Evolutionary conservation across 2,329 filamentous ascomycete species (phyloP), one percentile per base, ranked within the genome.

Genomic region (Fusarium virguliforme): DNA sequence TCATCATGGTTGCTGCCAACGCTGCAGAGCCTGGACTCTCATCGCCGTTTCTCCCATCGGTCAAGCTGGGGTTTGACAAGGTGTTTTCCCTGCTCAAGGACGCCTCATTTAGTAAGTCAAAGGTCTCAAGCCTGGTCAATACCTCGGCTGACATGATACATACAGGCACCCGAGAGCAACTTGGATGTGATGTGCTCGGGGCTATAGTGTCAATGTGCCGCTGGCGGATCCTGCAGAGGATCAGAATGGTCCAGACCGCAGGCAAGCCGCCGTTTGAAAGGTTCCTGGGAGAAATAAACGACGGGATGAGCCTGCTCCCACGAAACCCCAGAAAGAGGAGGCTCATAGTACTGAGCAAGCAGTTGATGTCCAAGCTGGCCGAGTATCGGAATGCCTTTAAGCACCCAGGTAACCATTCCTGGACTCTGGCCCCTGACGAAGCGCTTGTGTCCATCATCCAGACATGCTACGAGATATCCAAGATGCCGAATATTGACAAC

Each of bases 1-100:
- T 24, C 8, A 41, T 75, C n/a, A 58, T 75, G 46, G 59, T 76
- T 22, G 72, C 75, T 5, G 68, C 56, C 37, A 76, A 76, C 51
- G 65, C 70, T 5, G 61, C 40, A 30, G 37, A 22, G 18, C 9
- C 8, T 15, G 18, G 7, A n/a, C 18, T 22, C 7, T 40, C 50
- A 9, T 64, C 72, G 4, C 15, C 24, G 2, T 71, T 74, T 62
- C 51, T 74, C 18, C n/a, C 46, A 12, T 37, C 43, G 6, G 65
- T 73, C 6, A 71, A 66, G 46, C 26, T 15, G 37, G 72, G 70
- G 4, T 68, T 74, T 12, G 68, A 72, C 34, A n/a, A 18, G 0
- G 41, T 74, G 60, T 73, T 72, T 43, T 26, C 13, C 7, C 43
- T 61, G n/a, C 50, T 74, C 7, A 54, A 35, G 8, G 12, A 46